Evolutionary conservation across 2,329 filamentous ascomycete species (phyloP), one percentile per base, ranked within the genome.

Genomic region (Sarocladiaceae sp.): DNA sequence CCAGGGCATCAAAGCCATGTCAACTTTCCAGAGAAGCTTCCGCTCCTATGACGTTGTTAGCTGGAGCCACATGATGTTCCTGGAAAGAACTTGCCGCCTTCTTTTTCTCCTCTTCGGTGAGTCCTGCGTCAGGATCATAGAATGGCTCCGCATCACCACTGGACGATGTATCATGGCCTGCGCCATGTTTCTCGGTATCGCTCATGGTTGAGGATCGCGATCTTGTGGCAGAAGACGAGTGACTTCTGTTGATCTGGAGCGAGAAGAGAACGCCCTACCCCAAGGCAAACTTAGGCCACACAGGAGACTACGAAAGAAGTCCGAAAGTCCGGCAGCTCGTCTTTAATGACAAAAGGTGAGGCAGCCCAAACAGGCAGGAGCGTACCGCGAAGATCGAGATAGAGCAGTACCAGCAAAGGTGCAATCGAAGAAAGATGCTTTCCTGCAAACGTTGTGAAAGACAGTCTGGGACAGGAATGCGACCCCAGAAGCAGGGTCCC

Each of bases 61-160:
- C 18, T 26, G 21, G 15, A 40, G 10, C 3, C 6, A n/a, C 18
- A 29, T 11, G 27, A 27, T 32, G n/a, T 23, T 5, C 7, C 16
- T 9, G 7, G 15, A 18, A 13, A n/a, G 16, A 15, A 62, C 75
- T 50, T 64, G 86, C 83, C 54, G 79, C 74, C 40, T 64, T 71
- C 20, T 73, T 74, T 51, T 67, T 73, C 58, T 88, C 83, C 50
- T 78, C 80, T 1, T 74, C 73, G 31, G 72, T 80, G 52, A 85
- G 62, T 6, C 79, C 78, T 39, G 74, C 80, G 61, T 88, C 84
- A 6, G 65, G 66, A 43, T 69, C 63, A 20, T 50, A 50, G 19
- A 56, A 46, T 11, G 53, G 48, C 19, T 57, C 56, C 26, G 55
- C 24, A 41, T 64, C 57, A 5, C 53, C 57, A 11, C 55, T 54